Conservation (phyloP, 2,329 filamentous ascomycete genomes). For the Pseudopyrenochaeta lycopersici region DNA sequence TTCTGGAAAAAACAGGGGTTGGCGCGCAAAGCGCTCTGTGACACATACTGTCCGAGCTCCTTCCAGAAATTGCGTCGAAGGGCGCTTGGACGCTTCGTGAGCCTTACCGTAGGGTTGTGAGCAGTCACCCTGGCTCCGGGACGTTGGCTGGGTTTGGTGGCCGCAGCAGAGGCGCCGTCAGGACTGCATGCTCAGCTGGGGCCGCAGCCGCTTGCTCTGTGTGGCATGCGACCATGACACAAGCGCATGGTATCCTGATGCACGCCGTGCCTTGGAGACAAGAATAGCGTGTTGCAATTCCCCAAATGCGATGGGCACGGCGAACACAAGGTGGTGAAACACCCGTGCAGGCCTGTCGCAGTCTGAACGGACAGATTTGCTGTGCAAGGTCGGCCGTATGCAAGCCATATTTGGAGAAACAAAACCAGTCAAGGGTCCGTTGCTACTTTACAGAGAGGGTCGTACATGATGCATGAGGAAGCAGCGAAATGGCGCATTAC, state of each 20-base stretch:
- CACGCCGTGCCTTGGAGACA: constrained; percentile 36
- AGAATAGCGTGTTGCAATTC: constrained; percentile 40
- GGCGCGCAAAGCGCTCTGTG: constrained; percentile 37
- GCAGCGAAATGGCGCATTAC: constrained; percentile 1
- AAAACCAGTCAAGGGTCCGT: not conserved
- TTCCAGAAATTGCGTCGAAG: constrained; percentile 50
- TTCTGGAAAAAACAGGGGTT: constrained; percentile 49
- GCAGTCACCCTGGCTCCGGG: constrained; percentile 39
- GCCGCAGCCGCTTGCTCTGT: constrained; percentile 39
- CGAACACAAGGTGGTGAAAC: constrained; percentile 43
- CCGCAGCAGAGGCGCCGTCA: constrained; percentile 20
- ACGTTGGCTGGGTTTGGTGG: constrained; percentile 33
- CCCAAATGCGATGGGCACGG: constrained; percentile 25
- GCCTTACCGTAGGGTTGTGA: constrained; percentile 39
- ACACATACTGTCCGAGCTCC: constrained; percentile 26
- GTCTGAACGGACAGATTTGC: constrained; percentile 27
- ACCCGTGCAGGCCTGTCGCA: constrained; percentile 37
- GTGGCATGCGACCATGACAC: constrained; percentile 30
- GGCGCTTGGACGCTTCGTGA: constrained; percentile 37
- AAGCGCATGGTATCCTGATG: constrained; percentile 37
- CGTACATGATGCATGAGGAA: constrained; percentile 8
- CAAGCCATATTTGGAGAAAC: not conserved
- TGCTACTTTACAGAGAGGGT: not conserved
- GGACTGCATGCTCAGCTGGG: constrained; percentile 31
- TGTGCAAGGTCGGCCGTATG: constrained; percentile 3